Conservation (phyloP, 495 filamentous ascomycete genomes). For the Pseudomonodictys pantanalensis region DNA sequence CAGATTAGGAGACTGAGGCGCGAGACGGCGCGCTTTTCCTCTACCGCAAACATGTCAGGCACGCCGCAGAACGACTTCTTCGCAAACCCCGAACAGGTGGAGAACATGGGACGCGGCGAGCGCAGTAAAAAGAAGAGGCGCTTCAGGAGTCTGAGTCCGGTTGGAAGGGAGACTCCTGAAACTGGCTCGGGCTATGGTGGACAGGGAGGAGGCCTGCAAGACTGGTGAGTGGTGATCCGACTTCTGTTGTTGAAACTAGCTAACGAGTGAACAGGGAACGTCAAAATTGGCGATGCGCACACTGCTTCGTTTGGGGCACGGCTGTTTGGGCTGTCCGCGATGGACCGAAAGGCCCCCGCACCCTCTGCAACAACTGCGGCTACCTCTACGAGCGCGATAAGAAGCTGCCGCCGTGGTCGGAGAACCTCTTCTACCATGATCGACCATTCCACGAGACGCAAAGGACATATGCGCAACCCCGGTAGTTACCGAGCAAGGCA, state of each 20-base stretch:
- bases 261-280: constrained; percentile 58
- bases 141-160: constrained; percentile 82
- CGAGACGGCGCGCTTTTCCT: constrained; percentile 90
- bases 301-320: constrained; percentile 83
- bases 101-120: constrained; percentile 80
- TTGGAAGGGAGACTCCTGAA: constrained; percentile 71
- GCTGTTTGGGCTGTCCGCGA: constrained; percentile 94
- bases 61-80: constrained; percentile 51
- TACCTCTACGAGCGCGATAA: constrained; percentile 83
- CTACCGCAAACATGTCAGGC: constrained; percentile 69
- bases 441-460: constrained; percentile 9
- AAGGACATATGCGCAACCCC: no score
- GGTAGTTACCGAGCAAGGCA: no score
- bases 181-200: constrained; percentile 61
- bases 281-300: constrained; percentile 81
- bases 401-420: constrained; percentile 77
- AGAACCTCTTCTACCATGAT: constrained; percentile 54
- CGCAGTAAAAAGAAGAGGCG: constrained; percentile 89
- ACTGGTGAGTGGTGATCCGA: constrained; percentile 50
- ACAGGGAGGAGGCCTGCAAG: constrained; percentile 65
- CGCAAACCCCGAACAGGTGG: constrained; percentile 43
- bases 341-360: constrained; percentile 77
- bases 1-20: constrained; percentile 81
- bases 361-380: constrained; percentile 92
- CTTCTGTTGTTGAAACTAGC: background rate